Conservation (phyloP, 345 rosid species). For the Heritiera fomes region DNA sequence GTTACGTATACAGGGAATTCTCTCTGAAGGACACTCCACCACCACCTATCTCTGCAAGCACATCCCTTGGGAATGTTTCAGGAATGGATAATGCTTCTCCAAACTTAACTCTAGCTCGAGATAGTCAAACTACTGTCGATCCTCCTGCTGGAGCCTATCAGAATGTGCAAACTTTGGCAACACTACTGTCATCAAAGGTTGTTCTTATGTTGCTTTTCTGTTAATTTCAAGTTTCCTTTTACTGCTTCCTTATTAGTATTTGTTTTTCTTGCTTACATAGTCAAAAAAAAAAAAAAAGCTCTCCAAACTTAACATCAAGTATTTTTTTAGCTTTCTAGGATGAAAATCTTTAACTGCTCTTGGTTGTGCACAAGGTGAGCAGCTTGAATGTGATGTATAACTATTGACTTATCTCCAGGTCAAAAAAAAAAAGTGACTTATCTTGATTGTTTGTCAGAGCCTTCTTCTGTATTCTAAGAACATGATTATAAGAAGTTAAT, state of each 20-base stretch:
- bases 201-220: not conserved
- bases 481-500: not conserved
- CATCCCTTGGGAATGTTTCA: constrained; percentile 47
- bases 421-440: not conserved
- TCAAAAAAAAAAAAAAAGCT: not conserved
- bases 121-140: constrained; percentile 43
- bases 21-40: constrained; percentile 63
- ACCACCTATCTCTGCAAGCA: constrained; percentile 40
- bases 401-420: not conserved
- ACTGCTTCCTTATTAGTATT: not conserved
- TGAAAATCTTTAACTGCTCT: not conserved
- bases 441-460: not conserved
- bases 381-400: not conserved
- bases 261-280: constrained; percentile 9
- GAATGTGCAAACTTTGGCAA: constrained; percentile 43
- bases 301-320: not conserved
- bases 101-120: constrained; percentile 43
- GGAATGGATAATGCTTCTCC: constrained; percentile 61
- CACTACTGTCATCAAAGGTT: constrained; percentile 59
- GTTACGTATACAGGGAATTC: constrained; percentile 67
- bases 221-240: not conserved
- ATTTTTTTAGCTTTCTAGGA: not conserved
- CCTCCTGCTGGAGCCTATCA: constrained; percentile 36
- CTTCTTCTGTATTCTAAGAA: constrained; percentile 18
- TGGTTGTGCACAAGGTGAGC: not conserved